Base-by-base conservation (phyloP, 2,329 filamentous ascomycete species). In the Nemania diffusa region DNA sequence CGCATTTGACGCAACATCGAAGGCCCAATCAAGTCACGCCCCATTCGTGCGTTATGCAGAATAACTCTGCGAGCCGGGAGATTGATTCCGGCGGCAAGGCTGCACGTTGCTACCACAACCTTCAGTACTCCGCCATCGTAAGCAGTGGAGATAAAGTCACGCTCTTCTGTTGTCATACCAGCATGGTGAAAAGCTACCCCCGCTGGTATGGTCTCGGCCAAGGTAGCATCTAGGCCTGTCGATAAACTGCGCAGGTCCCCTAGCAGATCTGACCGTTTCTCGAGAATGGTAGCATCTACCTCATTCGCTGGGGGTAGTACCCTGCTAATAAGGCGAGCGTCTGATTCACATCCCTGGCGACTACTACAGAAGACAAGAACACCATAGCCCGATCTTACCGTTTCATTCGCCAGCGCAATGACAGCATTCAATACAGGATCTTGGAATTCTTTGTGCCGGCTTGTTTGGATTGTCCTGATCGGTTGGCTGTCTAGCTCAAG, bases 1-100 rank as follows among this genome's bases (percentile, higher is more conserved):
- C 91, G 87, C 92, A 94, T 94, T 78, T 94, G 92, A 56, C 91
- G 87, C 78, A 94, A 82, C 89, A 94, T 92, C 3, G 91, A 89
- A 13, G 92, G 91, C 0, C 91, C 91, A n/a, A 94, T 87, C 55
- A 93, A 81, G 52, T 93, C 91, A 59, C 90, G 85, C 0, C 92
- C 92, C 90, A 94, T 93, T 46, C 90, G 85, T 32, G 90, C 91
- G 68, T 88, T 90, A 75, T 93, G 91, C 27, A 92, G 83, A 65
- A 94, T 92, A 0, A 94, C 92, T 71, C 92, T 83, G 60, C 92
- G 84, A 7, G 92, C 92, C 5, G 77, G 77, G 74, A 94, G 80
- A 77, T 94, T 94, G 65, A 94, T 92, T n/a, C 92, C 92, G 15
- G 91, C 92, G n/a, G 92, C 92, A 64, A 94, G 84, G 75, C 91